Percentiles rank a stretch among this genome's conserved stretches.
phyloP scores from a whole-genome alignment of 805 yeast genomes.

The Blastobotrys parvus region DNA sequence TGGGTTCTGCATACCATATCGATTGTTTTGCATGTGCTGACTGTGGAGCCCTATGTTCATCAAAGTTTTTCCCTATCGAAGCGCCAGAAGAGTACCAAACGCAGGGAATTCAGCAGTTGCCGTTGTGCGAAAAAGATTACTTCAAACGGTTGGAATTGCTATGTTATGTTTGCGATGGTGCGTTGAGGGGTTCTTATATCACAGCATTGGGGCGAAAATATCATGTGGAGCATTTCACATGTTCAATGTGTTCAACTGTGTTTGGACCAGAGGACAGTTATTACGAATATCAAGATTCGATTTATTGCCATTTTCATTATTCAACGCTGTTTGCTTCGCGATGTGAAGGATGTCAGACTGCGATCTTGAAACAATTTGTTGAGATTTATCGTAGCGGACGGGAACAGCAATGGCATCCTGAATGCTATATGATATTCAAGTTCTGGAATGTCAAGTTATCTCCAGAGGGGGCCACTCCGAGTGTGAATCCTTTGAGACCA shows the following conservation, averaged over 20 bases:
- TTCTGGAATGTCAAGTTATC: conserved; percentile 87
- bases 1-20: conserved; percentile 71
- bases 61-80: conserved; percentile 83
- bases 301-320: conserved; percentile 89
- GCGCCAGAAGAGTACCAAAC: conserved; percentile 15
- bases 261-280: conserved; percentile 90
- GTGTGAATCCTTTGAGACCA: conserved; percentile 13
- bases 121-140: conserved; percentile 87
- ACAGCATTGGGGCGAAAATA: conserved; percentile 88
- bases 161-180: conserved; percentile 79
- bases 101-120: conserved; percentile 30
- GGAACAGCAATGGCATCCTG: conserved; percentile 98
- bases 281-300: conserved; percentile 72
- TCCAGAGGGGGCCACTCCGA: conserved; percentile 12
- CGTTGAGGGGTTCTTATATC: conserved; percentile 85
- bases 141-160: conserved; percentile 76
- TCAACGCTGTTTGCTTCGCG: conserved; percentile 76
- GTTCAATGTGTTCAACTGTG: conserved; percentile 74
- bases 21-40: conserved; percentile 82
- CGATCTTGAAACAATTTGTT: conserved; percentile 89
- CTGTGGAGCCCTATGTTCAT: conserved; percentile 72
- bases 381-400: conserved; percentile 86
- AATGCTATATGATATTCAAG: conserved; percentile 95
- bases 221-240: conserved; percentile 92
- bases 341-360: conserved; percentile 89